A percentile compares a stretch with the other conserved stretches of the same genome.
phyloP scores from a whole-genome alignment of 2,329 filamentous ascomycete genomes.

The Botryotinia narcissicola region DNA sequence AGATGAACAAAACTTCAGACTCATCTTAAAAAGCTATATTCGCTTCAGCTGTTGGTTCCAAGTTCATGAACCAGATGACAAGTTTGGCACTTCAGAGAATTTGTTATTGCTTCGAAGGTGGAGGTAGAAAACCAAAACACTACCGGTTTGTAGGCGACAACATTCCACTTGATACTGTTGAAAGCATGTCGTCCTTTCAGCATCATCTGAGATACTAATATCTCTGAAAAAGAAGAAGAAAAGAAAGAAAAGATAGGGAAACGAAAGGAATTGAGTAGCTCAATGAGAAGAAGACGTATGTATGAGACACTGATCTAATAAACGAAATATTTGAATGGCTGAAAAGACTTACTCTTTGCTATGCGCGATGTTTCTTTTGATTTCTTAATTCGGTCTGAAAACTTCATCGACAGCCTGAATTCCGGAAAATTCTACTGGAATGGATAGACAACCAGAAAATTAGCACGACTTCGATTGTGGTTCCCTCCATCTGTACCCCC shows the following conservation, averaged over 20 bases:
- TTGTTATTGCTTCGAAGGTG: background rate
- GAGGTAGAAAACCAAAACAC: background rate
- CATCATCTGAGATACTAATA: background rate
- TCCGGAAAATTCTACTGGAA: background rate
- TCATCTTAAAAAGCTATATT: background rate
- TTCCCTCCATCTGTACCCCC: background rate
- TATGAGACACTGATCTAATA: background rate
- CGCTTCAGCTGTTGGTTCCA: background rate
- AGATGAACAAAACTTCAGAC: background rate
- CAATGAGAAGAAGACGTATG: background rate
- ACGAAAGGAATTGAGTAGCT: background rate
- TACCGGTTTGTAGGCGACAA: background rate
- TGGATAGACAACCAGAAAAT: background rate
- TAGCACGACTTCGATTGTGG: background rate
- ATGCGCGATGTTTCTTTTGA: background rate
- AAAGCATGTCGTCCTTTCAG: background rate
- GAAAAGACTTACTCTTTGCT: background rate
- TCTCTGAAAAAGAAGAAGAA: background rate
- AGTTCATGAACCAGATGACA: background rate
- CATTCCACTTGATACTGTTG: background rate
- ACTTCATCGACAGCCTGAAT: background rate
- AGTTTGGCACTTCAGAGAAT: accelerated
- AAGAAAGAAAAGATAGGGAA: background rate
- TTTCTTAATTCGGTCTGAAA: background rate
- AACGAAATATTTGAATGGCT: background rate